phyloP scores from a whole-genome alignment of 257 asterid species.

The Henckelia pumila region DNA sequence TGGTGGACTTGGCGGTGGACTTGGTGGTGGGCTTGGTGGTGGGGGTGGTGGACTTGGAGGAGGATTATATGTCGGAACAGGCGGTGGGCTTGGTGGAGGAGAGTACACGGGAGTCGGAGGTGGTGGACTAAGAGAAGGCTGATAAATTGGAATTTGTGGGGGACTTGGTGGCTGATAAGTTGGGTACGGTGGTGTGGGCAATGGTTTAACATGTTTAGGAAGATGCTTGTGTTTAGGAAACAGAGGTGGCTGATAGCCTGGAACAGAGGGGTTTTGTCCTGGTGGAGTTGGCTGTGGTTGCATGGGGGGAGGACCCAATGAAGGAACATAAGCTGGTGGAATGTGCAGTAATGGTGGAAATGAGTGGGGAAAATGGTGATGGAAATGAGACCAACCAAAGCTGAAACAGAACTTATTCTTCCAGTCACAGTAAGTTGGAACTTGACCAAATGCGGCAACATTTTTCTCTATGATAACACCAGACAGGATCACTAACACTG shows the following conservation, averaged over 20 bases:
- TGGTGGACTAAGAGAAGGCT: not conserved
- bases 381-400: constrained; percentile 11
- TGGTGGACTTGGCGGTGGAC: not conserved
- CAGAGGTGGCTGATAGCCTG: not conserved
- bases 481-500: not conserved
- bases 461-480: not conserved
- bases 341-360: not conserved
- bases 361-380: not conserved
- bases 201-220: not conserved
- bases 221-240: not conserved
- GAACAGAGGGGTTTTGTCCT: not conserved
- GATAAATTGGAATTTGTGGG: not conserved
- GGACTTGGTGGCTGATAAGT: constrained; percentile 15
- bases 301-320: not conserved
- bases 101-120: not conserved
- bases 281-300: not conserved
- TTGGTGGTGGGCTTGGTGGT: not conserved
- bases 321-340: not conserved
- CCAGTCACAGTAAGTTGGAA: not conserved
- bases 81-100: constrained; percentile 4
- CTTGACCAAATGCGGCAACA: not conserved
- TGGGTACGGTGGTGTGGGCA: constrained; percentile 3
- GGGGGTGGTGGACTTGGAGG: not conserved
- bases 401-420: constrained; percentile 7
- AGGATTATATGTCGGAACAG: not conserved